Base-by-base conservation (phyloP, 306 rosid genomes). In the Astragalus membranaceus region DNA sequence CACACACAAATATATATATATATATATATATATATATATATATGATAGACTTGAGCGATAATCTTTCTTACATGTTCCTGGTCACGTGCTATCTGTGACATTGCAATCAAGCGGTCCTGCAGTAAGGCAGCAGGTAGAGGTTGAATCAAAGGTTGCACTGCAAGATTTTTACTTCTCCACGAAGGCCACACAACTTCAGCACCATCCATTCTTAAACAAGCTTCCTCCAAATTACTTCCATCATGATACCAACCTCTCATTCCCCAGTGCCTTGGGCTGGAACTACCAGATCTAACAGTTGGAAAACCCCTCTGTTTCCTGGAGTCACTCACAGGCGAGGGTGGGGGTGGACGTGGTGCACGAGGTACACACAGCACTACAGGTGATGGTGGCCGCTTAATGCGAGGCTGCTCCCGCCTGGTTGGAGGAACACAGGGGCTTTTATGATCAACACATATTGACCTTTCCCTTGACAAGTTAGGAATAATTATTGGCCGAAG, bases 191-290 rank as follows among this genome's bases (percentile, higher is more conserved):
- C 89, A 85, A 92, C 96, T 89, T 92, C 98, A 70, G 95, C 92
- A 61, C 98, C 96, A 73, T 92, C 96, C 86, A 84, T 86, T 59
- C 86, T 82, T 70, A 88, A 83, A 79, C 90, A 85, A 71, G 86
- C 87, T 68, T 92, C 98, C 68, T 92, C 98, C 82, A 85, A 79
- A 79, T 83, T 88, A 85, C 82, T 87, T 72, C 98, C 98, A 74
- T 89, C 98, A 64, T 81, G 95, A 78, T 86, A 86, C 96, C 95
- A 92, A 53, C 98, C 96, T 82, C 92, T 83, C 85, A 92, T 80
- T 58, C 98, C 98, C 98, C 96, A 92, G 64, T 92, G 92, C 81
- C 98, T 88, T 41, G 98, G 98, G 85, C 98, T 92, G 49, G 98
- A 92, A 80, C 98, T 92, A 77, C 98, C 98, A 73, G 98, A 92